Conservation (phyloP, 768 basidiomycete species). For the Erythrobasidium yunnanense region DNA sequence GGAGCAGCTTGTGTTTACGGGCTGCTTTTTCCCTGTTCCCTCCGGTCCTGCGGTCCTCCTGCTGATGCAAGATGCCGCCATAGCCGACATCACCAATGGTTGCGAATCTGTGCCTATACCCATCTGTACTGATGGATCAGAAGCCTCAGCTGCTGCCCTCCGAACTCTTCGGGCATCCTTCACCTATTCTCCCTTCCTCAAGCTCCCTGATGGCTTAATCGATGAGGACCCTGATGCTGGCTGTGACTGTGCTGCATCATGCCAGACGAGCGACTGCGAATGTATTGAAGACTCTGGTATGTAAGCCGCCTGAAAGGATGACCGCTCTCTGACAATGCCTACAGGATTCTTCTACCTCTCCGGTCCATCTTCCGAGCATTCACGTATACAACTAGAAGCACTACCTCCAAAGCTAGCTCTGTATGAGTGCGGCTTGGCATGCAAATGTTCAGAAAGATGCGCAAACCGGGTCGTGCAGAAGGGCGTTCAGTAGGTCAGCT, state of each 20-base stretch:
- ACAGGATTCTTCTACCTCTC: conserved; percentile 7
- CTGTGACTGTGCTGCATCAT: neutral
- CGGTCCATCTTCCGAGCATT: too few species aligned
- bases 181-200: neutral
- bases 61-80: too few species aligned
- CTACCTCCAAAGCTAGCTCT: conserved; percentile 39
- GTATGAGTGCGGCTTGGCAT: conserved; percentile 40
- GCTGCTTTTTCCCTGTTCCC: too few species aligned
- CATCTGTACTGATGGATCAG: neutral
- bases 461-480: conserved; percentile 37
- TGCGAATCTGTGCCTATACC: neutral
- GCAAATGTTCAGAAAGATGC: conserved; percentile 36
- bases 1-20: too few species aligned
- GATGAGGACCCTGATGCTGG: neutral
- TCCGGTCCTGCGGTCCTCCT: too few species aligned
- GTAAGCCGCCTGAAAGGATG: neutral
- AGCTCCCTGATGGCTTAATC: conserved; percentile 1
- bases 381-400: conserved; percentile 35
- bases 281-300: conserved; percentile 13
- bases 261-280: neutral
- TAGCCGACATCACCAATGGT: neutral
- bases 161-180: neutral
- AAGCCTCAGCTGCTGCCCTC: neutral
- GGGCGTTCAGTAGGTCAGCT: conserved; percentile 25
- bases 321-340: neutral